Evolutionary conservation across 129 eudicot species (phyloP).

Genomic region (Tanacetum coccineum): DNA sequence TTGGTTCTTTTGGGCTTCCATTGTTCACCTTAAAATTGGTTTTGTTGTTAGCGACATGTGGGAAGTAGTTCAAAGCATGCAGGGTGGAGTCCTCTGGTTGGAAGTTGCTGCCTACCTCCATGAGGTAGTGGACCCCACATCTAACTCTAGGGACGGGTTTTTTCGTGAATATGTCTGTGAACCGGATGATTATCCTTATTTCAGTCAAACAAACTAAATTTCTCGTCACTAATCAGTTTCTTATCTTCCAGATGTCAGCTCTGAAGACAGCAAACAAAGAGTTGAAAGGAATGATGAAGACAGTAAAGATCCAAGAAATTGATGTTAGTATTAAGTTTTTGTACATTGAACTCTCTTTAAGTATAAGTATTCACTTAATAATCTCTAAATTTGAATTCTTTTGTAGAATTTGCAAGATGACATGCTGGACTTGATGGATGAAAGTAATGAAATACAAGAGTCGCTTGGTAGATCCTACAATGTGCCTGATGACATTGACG

Average conservation of each 20-base stretch:
- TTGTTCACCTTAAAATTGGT: constrained; percentile 37
- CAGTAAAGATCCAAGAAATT: constrained; percentile 85
- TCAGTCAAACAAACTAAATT: constrained; percentile 10
- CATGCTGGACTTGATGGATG: constrained; percentile 94
- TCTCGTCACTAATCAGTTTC: constrained; percentile 7
- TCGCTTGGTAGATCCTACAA: constrained; percentile 82
- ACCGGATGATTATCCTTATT: constrained; percentile 13
- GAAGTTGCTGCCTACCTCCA: constrained; percentile 88
- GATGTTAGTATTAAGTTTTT: constrained; percentile 49
- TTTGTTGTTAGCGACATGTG: constrained; percentile 56
- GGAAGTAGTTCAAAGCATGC: constrained; percentile 68
- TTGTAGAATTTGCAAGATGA: constrained; percentile 91
- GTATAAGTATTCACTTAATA: neutral
- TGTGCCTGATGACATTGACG: constrained; percentile 95
- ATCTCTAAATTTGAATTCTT: constrained; percentile 14
- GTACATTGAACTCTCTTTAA: neutral
- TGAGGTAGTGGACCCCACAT: constrained; percentile 55
- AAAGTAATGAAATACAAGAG: constrained; percentile 88
- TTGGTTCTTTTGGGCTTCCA: constrained; percentile 21
- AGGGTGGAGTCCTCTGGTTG: constrained; percentile 58
- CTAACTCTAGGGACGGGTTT: constrained; percentile 30
- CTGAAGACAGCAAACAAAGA: constrained; percentile 86
- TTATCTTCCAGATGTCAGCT: constrained; percentile 75
- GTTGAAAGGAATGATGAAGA: constrained; percentile 96
- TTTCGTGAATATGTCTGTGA: constrained; percentile 21